A percentile compares a stretch with the other conserved stretches of the same genome.
Conservation (phyloP, 2,329 filamentous ascomycete genomes). For the Ophiostoma ulmi region DNA sequence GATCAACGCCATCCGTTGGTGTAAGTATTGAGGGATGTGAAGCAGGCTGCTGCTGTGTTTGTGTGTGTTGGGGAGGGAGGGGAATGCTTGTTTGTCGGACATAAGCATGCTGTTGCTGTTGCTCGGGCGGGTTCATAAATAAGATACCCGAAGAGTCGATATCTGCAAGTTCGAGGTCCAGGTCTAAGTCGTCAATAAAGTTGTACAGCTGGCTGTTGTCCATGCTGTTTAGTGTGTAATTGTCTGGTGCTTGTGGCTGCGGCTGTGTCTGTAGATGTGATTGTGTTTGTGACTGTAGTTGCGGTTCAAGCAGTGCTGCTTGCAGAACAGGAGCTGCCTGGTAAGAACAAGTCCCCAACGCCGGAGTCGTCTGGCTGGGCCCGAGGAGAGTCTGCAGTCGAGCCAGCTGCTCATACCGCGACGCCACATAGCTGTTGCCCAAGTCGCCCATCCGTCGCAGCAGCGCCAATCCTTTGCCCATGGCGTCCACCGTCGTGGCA, state of each 20-base stretch:
- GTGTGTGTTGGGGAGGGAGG: not conserved
- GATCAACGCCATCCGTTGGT: not conserved
- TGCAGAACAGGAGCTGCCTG: not conserved
- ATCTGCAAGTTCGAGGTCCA: not conserved
- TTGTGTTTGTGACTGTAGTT: not conserved
- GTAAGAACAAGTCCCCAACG: not conserved
- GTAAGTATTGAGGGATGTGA: not conserved
- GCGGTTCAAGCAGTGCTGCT: not conserved
- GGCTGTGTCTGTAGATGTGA: not conserved
- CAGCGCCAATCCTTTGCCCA: conserved; percentile 43
- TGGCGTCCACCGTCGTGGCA: conserved; percentile 39
- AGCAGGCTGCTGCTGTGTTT: not conserved
- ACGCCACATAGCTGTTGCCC: conserved; percentile 47
- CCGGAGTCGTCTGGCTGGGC: not conserved
- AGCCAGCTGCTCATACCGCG: conserved; percentile 34
- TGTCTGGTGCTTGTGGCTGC: not conserved
- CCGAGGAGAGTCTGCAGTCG: conserved; percentile 24
- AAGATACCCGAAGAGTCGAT: conserved; percentile 5
- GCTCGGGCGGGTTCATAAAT: conserved; percentile 1
- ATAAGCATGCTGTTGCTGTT: not conserved
- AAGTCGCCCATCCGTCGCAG: conserved; percentile 48
- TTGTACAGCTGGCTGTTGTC: not conserved
- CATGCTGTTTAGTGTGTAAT: not conserved
- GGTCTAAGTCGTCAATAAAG: not conserved
- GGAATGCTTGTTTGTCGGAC: not conserved